These are phyloP conservation scores for Oryza glumipatula DNA, from an alignment of 176 grass and related monocot species.

Conservation along the genomic window DNA sequence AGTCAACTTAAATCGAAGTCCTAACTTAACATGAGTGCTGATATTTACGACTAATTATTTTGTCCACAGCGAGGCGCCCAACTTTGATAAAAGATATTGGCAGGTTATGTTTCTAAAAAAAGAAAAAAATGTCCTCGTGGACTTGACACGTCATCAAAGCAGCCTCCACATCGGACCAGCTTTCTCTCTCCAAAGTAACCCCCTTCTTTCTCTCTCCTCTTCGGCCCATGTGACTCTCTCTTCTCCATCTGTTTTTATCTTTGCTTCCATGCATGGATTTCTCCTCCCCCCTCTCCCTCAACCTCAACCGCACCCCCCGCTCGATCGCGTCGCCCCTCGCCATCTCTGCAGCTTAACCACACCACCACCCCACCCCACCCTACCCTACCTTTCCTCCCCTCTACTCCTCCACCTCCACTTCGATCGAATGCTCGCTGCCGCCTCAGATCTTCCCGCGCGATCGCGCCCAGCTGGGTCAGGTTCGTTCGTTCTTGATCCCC, in stretches of 20 bases:
- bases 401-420: slow-evolving; percentile 50
- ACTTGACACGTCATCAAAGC: slow-evolving; percentile 16
- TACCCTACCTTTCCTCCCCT: slow-evolving; percentile 54
- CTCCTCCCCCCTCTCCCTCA: slow-evolving; percentile 27
- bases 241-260: slow-evolving; percentile 39
- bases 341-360: background rate
- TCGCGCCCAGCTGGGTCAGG: background rate
- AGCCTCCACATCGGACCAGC: background rate
- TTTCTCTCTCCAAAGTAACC: slow-evolving; percentile 1
- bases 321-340: slow-evolving; percentile 32
- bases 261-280: slow-evolving; percentile 73
- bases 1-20: too few species aligned
- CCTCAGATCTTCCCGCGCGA: too few species aligned
- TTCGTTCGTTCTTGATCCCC: slow-evolving; percentile 9
- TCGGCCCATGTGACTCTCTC: slow-evolving; percentile 30
- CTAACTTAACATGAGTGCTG: too few species aligned
- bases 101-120: too few species aligned
- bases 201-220: background rate
- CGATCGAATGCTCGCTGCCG: too few species aligned
- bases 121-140: background rate
- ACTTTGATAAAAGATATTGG: too few species aligned
- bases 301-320: slow-evolving; percentile 37
- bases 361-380: background rate
- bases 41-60: too few species aligned
- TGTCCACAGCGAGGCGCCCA: too few species aligned